Evolutionary conservation across 1,284 basidiomycete genomes (phyloP).

Genomic region (Xerocomus amazonicus): DNA sequence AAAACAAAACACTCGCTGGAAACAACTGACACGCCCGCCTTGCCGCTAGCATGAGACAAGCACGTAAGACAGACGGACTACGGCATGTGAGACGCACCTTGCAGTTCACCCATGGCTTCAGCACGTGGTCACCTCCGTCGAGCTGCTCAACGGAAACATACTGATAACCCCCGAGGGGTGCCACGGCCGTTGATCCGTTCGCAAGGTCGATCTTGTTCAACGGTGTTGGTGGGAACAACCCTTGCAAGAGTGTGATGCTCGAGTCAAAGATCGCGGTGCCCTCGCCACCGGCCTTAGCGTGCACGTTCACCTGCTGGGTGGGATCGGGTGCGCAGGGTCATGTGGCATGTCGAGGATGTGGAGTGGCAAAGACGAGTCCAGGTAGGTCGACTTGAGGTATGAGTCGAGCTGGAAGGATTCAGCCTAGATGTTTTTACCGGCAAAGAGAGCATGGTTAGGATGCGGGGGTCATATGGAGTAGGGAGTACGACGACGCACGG

Average conservation of each 20-base stretch:
- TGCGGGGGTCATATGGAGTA: no score
- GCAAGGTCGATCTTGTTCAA: conserved; percentile 69
- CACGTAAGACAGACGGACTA: conserved; percentile 13
- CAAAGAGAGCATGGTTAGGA: not conserved
- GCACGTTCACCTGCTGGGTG: conserved; percentile 69
- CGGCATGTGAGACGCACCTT: conserved; percentile 44
- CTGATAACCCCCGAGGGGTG: conserved; percentile 80
- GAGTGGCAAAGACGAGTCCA: conserved; percentile 58
- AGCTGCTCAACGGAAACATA: conserved; percentile 81
- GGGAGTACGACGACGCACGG: conserved; percentile 42
- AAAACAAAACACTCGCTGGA: conserved; percentile 10
- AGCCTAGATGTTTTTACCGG: no score
- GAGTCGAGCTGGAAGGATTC: conserved; percentile 57
- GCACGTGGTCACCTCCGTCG: conserved; percentile 71
- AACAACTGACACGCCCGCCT: conserved; percentile 12
- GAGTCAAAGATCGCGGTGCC: conserved; percentile 84
- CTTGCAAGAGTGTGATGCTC: conserved; percentile 71
- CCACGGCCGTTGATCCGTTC: conserved; percentile 70
- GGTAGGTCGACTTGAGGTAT: conserved; percentile 65
- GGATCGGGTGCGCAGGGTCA: conserved; percentile 28
- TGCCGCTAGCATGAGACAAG: conserved; percentile 6
- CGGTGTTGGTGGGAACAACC: conserved; percentile 70
- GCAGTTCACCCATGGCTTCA: conserved; percentile 86
- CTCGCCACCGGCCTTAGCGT: conserved; percentile 79
- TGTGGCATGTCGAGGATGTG: conserved; percentile 61